Percentiles rank a stretch among this genome's conserved stretches.
Evolutionary conservation across 2,329 filamentous ascomycete genomes (phyloP).

Genomic region (Alternaria angustiovoidea): DNA sequence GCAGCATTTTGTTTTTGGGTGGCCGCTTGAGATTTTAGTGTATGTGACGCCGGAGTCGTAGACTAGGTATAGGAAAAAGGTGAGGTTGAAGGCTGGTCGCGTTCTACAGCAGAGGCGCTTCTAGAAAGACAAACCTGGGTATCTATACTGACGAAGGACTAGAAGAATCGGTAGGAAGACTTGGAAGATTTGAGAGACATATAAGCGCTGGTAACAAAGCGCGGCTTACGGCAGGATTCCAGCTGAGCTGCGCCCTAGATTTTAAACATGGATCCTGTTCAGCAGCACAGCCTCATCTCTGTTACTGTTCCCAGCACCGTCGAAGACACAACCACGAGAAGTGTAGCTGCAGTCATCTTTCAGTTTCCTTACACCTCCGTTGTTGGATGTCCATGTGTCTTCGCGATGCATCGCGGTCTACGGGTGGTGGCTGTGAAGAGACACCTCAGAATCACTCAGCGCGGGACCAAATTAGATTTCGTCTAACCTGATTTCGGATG

Average conservation of each 20-base stretch:
- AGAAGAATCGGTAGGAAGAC: neutral
- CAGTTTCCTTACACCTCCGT: neutral
- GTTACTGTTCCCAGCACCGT: conserved; percentile 1
- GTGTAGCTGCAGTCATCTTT: neutral
- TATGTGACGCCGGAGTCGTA: neutral
- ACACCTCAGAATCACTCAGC: neutral
- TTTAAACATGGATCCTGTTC: conserved; percentile 10
- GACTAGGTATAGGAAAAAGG: too few relatives aligned
- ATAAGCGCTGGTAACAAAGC: neutral
- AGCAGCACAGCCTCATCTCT: conserved; percentile 14
- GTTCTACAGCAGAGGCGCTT: neutral
- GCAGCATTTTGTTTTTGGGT: neutral
- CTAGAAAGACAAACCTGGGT: neutral
- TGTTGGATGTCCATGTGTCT: conserved; percentile 2
- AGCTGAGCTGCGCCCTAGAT: conserved; percentile 10
- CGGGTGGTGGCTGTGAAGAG: conserved; percentile 21
- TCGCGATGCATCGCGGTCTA: conserved; percentile 3
- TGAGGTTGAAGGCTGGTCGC: neutral
- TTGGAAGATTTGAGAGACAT: neutral
- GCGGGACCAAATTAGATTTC: conserved; percentile 19
- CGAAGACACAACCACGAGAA: neutral
- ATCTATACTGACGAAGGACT: neutral
- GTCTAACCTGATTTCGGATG: conserved; percentile 15
- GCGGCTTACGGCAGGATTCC: conserved; percentile 13
- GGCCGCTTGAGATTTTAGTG: neutral